phyloP scores from a whole-genome alignment of 352 stramenopile species.

The Phytopythium aichiense region DNA sequence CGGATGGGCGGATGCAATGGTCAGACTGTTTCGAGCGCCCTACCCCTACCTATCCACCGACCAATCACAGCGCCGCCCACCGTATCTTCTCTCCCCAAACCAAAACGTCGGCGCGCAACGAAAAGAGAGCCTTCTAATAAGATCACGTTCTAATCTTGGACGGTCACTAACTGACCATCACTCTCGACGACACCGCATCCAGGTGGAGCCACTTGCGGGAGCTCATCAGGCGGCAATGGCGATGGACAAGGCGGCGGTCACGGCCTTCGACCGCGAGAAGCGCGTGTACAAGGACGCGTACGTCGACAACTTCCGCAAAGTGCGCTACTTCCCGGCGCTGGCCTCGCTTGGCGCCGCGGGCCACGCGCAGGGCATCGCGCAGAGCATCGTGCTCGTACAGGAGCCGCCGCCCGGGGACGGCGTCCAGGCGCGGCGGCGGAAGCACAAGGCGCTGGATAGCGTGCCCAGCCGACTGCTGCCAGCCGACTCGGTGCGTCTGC shows the following conservation, averaged over 20 bases:
- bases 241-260: slow-evolving; percentile 45
- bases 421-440: slow-evolving; percentile 11
- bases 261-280: slow-evolving; percentile 72
- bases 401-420: slow-evolving; percentile 16
- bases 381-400: slow-evolving; percentile 69
- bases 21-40: background rate
- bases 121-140: background rate
- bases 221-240: slow-evolving; percentile 6
- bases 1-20: no score
- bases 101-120: background rate
- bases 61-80: slow-evolving; percentile 6
- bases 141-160: slow-evolving; percentile 4
- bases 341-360: slow-evolving; percentile 38
- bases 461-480: slow-evolving; percentile 50
- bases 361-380: slow-evolving; percentile 23
- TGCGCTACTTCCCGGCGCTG: slow-evolving; percentile 73
- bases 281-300: slow-evolving; percentile 74
- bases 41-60: background rate
- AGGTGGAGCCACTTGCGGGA: background rate
- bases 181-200: background rate
- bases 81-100: slow-evolving; percentile 7
- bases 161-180: background rate
- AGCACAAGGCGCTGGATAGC: slow-evolving; percentile 17
- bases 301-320: slow-evolving; percentile 61
- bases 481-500: slow-evolving; percentile 35